Evolutionary conservation across 768 basidiomycete genomes (phyloP), one percentile per base, ranked within the genome.

Genomic region (Kwoniella sp.): DNA sequence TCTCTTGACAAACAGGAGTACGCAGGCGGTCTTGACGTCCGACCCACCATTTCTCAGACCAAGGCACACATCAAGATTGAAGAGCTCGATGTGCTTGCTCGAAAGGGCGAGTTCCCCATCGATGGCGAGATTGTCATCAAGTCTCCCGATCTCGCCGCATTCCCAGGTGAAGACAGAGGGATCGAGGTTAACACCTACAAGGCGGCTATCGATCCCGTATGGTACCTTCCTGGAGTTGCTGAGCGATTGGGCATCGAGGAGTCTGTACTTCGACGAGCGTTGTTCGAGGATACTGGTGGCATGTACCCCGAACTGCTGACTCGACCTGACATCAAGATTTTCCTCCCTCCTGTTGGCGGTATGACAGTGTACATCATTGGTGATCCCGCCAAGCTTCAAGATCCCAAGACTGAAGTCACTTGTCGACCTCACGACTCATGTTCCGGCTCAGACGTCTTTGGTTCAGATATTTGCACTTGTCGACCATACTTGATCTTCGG

Each of bases 401-500:
- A 81, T 57, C 72, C 73, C 22, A 64, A 70, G 50, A 78, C 73
- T 37, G 77, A 77, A 63, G 50, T 77, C 27, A 80, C 79, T 19
- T 73, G 69, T 51, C 60, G 79, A 50, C 70, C 70, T 0, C 94
- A 98, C 78, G 95, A 96, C 73, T 92, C 94, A 83, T 97, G 94
- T 76, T 94, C 94, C 73, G 93, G 93, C 5, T 94, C 92, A 7
- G 94, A 97, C 79, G 94, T 96, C 49, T 96, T 96, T 33, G 93
- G 93, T 13, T 93, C 90, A 0, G 79, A 80, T 60, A 79, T 79
- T 40, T 77, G 76, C 54, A 77, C 68, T 47, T 73, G 67, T 50
- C 56, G 95, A 70, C 92, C 92, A 0, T 96, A 96, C 80, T 85
- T 95, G 54, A 85, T 87, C 21, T 96, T 90, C 73, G 92, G 93